These are phyloP conservation scores for Fusarium anguioides DNA, from an alignment of 2,329 filamentous ascomycete genomes.

Conservation along the genomic window DNA sequence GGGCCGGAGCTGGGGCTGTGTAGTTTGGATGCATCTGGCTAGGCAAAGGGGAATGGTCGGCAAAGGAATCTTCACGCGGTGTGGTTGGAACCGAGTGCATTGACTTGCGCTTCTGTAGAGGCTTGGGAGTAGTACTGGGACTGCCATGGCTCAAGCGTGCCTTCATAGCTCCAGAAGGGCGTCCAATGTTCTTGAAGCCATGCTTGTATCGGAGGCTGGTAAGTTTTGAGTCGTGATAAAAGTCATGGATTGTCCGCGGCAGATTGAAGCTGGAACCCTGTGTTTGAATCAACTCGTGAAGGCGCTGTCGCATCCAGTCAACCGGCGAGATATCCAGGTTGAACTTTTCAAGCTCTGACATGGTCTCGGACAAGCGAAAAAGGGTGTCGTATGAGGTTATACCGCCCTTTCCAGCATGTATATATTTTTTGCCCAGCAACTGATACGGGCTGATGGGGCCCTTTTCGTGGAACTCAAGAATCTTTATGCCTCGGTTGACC, in stretches of 20 bases:
- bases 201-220: constrained; percentile 61
- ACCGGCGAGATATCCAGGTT: constrained; percentile 63
- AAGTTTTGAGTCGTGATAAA: constrained; percentile 68
- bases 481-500: constrained; percentile 64
- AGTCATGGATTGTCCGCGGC: constrained; percentile 61
- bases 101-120: constrained; percentile 50
- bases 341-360: constrained; percentile 65
- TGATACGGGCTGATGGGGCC: constrained; percentile 68
- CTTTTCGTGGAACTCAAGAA: constrained; percentile 63
- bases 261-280: constrained; percentile 63
- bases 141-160: constrained; percentile 45
- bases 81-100: constrained; percentile 47
- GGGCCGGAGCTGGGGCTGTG: constrained; percentile 2
- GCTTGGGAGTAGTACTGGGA: constrained; percentile 40
- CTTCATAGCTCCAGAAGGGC: constrained; percentile 61
- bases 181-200: constrained; percentile 68
- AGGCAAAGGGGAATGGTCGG: constrained; percentile 45
- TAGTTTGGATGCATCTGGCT: constrained; percentile 19
- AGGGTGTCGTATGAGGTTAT: constrained; percentile 67
- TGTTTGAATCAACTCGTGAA: constrained; percentile 60
- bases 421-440: constrained; percentile 63
- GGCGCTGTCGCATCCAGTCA: constrained; percentile 68
- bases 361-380: constrained; percentile 64
- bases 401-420: constrained; percentile 54
- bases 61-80: constrained; percentile 44